Evolutionary conservation across 768 basidiomycete species (phyloP).

Genomic region (Coprinellus micaceus): DNA sequence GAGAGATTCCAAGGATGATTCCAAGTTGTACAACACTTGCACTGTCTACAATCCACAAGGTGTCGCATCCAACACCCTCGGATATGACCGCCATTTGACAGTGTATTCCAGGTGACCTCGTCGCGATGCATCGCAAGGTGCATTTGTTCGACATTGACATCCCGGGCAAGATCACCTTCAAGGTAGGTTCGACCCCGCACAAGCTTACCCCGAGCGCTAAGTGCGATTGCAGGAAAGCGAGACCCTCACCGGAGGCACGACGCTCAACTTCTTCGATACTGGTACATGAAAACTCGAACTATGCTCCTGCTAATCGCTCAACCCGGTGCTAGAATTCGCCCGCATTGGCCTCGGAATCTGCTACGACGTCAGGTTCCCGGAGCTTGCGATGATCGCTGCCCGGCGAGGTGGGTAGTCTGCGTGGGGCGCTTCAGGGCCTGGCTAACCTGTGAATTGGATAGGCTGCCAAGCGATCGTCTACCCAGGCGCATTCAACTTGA

Average conservation of each 20-base stretch:
- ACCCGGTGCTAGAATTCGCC: constrained; percentile 73
- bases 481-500: constrained; percentile 92
- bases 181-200: too few species aligned
- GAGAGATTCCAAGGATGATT: constrained; percentile 49
- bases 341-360: constrained; percentile 95
- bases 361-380: constrained; percentile 94
- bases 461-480: constrained; percentile 89
- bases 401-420: constrained; percentile 57
- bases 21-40: constrained; percentile 86
- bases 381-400: constrained; percentile 87
- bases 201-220: too few species aligned
- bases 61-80: too few species aligned
- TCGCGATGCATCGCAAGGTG: constrained; percentile 88
- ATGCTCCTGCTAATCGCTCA: background rate
- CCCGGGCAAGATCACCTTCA: constrained; percentile 86
- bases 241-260: constrained; percentile 72
- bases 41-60: constrained; percentile 86
- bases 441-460: too few species aligned
- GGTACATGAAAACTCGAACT: constrained; percentile 38
- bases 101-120: constrained; percentile 70
- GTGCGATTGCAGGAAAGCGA: constrained; percentile 89
- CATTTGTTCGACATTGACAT: constrained; percentile 99
- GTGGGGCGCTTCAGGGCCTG: too few species aligned
- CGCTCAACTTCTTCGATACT: constrained; percentile 81
- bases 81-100: too few species aligned